Evolutionary conservation across 179 eudicot genomes (phyloP).

Genomic region (Pouteria campechiana): DNA sequence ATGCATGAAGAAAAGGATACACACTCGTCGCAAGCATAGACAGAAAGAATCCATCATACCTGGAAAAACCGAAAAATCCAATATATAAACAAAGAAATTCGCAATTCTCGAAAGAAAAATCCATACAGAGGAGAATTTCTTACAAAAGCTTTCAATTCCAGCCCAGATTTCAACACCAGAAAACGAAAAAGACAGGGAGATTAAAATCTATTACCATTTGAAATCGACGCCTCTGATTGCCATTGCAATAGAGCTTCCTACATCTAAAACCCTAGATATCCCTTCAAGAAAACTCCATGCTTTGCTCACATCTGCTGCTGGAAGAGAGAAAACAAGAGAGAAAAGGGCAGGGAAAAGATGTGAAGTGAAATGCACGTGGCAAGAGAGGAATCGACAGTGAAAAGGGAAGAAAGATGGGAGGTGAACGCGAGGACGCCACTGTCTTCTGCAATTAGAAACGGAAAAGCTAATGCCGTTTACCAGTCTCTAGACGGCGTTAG

Average conservation of each 20-base stretch:
- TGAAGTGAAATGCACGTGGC: constrained; percentile 1
- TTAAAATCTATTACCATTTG: constrained; percentile 37
- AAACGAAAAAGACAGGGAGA: constrained; percentile 2
- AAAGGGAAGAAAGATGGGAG: background rate
- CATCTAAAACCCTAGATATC: no score
- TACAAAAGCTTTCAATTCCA: no score
- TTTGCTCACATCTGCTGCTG: no score
- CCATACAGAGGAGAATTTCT: background rate
- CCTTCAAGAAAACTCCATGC: no score
- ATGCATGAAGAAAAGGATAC: constrained; percentile 45
- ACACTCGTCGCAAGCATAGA: constrained; percentile 95
- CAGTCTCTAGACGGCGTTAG: no score
- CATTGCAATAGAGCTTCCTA: no score
- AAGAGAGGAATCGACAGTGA: background rate
- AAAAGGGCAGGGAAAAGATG: background rate
- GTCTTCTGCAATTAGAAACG: no score
- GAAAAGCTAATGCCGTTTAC: no score
- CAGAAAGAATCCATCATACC: constrained; percentile 99
- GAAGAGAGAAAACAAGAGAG: background rate
- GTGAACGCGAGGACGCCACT: background rate
- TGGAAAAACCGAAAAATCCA: constrained; percentile 18
- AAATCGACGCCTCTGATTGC: constrained; percentile 67
- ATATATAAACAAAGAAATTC: background rate
- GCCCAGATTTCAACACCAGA: background rate
- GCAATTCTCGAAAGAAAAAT: background rate